Base-by-base conservation (phyloP, 176 grass and related monocot genomes). In the Pharus latifolius region DNA sequence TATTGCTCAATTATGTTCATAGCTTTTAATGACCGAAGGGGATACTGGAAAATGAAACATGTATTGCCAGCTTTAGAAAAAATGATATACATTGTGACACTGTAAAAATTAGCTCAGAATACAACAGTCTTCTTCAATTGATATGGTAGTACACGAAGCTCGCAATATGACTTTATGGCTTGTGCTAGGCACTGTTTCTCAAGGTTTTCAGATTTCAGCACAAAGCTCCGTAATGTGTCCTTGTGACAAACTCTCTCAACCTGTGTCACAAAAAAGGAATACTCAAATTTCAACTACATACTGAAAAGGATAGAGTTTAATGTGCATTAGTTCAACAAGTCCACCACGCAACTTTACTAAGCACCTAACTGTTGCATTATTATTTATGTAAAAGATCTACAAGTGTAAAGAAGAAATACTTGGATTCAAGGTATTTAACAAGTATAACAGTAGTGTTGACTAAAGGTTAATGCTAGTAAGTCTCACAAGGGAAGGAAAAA, bases 151-250 rank as follows among this genome's bases (percentile, higher is more conserved):
- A 92, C 94, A 18, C 89, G 80, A 17, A 92, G 93, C 71, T 97
- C 89, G 45, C 93, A 92, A 49, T 97, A 97, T 18, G 86, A 92
- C 45, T 90, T 97, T 44, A 97, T 87, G 63, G 86, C 89, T 79
- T 92, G 83, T 47, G 93, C 83, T 4, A 97, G 71, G 44, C 93
- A 97, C 35, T 92, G 89, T 55, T 87, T 97, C 78, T 97, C 89
- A 46, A 97, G 93, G 68, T 90, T 97, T 70, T 97, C 86, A 34
- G 86, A 97, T 81, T 97, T 97, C 65, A 80, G 63, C 53, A 92
- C 78, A 57, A 97, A 97, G 40, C 89, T 92, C 28, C 75, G 73
- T 43, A 97, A 78, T 10, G 74, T 92, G 62, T 97, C 80, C 58
- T 48, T 79, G 63, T 83, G 85, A 59, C 83, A 83, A 40, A 83